Evolutionary conservation across 768 basidiomycete species (phyloP), one percentile per base, ranked within the genome.

Genomic region (Amanita thiersii): DNA sequence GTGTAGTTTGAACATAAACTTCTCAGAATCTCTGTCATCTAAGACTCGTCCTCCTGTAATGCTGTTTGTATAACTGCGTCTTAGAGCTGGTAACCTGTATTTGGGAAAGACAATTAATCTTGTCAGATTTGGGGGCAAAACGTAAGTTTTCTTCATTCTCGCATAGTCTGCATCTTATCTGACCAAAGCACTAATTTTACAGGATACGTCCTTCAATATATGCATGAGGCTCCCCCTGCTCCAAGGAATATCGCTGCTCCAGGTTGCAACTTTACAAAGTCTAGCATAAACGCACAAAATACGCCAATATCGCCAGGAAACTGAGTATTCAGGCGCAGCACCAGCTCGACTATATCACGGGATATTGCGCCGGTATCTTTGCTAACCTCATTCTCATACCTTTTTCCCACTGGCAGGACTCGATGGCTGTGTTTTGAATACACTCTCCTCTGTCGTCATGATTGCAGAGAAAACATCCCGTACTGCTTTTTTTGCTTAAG

Each of bases 121-220:
- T n/a, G n/a, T n/a, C n/a, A n/a, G n/a, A n/a, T n/a, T n/a, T n/a
- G n/a, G n/a, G n/a, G n/a, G n/a, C n/a, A n/a, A n/a, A n/a, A n/a
- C n/a, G n/a, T n/a, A n/a, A n/a, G n/a, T n/a, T n/a, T n/a, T n/a
- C n/a, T n/a, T n/a, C n/a, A n/a, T n/a, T n/a, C n/a, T n/a, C n/a
- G n/a, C n/a, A n/a, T n/a, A n/a, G n/a, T n/a, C n/a, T n/a, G n/a
- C n/a, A n/a, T n/a, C n/a, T n/a, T n/a, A n/a, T n/a, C n/a, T n/a
- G n/a, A n/a, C n/a, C n/a, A n/a, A n/a, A n/a, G n/a, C n/a, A n/a
- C n/a, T n/a, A n/a, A n/a, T n/a, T n/a, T n/a, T n/a, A n/a, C n/a
- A n/a, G n/a, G n/a, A n/a, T n/a, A 90, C 93, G 91, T 59, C 96
- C 96, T 28, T 76, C 80, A 39, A 98, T 72, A 59, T 98, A 99